A percentile compares a stretch with the other conserved stretches of the same genome.
Evolutionary conservation across 441 rosid genomes (phyloP).

Genomic region (Erodium trifolium): DNA sequence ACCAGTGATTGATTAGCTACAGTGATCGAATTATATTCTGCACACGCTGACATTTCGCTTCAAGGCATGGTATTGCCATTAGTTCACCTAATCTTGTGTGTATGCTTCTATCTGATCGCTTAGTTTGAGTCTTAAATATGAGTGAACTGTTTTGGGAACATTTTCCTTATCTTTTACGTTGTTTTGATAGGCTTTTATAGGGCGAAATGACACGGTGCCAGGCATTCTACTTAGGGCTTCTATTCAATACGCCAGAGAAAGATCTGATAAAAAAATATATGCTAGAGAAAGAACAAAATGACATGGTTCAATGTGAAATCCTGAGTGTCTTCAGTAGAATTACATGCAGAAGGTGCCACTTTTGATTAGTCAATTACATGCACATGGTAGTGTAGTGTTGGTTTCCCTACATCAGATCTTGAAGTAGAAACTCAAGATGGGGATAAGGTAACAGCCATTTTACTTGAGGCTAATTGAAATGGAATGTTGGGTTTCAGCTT

Average conservation of each 20-base stretch:
- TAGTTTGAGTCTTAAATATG: neutral
- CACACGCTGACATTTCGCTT: constrained; percentile 85
- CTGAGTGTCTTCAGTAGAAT: neutral
- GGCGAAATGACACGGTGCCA: too few relatives aligned
- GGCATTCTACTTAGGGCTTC: too few relatives aligned
- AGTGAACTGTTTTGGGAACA: too few relatives aligned
- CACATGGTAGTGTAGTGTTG: constrained; percentile 87
- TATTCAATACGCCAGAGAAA: too few relatives aligned
- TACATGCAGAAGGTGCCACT: neutral
- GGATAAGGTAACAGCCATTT: constrained; percentile 57
- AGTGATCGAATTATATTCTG: constrained; percentile 23
- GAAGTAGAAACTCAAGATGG: constrained; percentile 92
- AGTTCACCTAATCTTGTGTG: neutral
- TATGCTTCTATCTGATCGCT: neutral
- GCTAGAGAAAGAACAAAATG: too few relatives aligned
- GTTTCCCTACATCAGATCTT: constrained; percentile 71
- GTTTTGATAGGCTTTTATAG: too few relatives aligned
- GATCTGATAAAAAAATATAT: too few relatives aligned
- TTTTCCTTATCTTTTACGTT: too few relatives aligned
- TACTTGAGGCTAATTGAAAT: constrained; percentile 12
- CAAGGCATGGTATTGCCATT: constrained; percentile 82
- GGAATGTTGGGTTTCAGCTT: neutral
- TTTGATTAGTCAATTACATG: constrained; percentile 31
- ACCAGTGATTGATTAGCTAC: neutral
- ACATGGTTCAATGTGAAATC: too few relatives aligned